Evolutionary conservation across 352 stramenopile genomes (phyloP).

Genomic region (Globisporangium cederbergense): DNA sequence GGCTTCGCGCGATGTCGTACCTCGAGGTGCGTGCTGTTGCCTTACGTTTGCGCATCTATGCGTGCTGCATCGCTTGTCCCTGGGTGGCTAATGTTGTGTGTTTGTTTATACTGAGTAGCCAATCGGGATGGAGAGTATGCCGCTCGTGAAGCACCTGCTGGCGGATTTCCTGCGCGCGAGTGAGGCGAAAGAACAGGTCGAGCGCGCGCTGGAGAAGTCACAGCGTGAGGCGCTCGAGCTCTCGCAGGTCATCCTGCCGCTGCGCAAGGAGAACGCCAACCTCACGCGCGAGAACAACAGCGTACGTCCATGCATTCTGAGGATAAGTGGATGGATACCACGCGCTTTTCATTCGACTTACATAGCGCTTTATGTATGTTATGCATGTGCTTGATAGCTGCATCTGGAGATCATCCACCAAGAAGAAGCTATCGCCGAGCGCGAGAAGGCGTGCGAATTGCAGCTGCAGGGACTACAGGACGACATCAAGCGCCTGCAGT

Average conservation of each 20-base stretch:
- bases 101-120: conserved; percentile 22
- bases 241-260: conserved; percentile 62
- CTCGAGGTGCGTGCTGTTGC: conserved; percentile 29
- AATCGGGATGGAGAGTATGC: conserved; percentile 53
- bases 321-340: background rate
- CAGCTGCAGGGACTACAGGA: conserved; percentile 69
- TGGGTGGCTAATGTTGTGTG: background rate
- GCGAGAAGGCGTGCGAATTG: conserved; percentile 59
- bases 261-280: conserved; percentile 75
- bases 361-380: background rate
- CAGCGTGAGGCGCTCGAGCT: conserved; percentile 61
- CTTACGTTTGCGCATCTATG: background rate
- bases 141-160: conserved; percentile 58
- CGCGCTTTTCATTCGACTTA: background rate
- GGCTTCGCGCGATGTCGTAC: conserved; percentile 58
- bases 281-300: conserved; percentile 78
- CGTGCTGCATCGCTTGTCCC: background rate
- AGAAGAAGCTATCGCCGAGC: conserved; percentile 65
- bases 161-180: conserved; percentile 37
- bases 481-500: conserved; percentile 69
- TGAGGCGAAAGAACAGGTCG: conserved; percentile 28
- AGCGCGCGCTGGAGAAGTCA: conserved; percentile 44
- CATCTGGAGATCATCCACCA: conserved; percentile 81
- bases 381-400: conserved; percentile 22
- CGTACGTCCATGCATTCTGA: conserved; percentile 23